Percentiles rank a stretch among this genome's conserved stretches.
These are phyloP conservation scores for Termitomyces heimii DNA, from an alignment of 768 basidiomycete species.

Conservation along the genomic window DNA sequence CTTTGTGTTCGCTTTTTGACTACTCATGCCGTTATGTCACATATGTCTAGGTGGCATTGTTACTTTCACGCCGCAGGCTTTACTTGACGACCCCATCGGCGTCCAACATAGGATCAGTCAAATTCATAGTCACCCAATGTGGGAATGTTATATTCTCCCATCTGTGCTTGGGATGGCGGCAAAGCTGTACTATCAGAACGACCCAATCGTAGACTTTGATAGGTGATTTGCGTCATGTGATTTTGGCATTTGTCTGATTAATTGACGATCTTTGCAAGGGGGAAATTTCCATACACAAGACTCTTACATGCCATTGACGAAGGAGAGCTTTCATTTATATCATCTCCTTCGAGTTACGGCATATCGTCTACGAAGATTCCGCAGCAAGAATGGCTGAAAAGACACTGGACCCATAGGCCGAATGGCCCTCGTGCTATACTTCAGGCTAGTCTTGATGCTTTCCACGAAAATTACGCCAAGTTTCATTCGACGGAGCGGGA, in stretches of 20 bases:
- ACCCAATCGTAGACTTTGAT: slow-evolving; percentile 35
- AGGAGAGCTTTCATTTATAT: slow-evolving; percentile 49
- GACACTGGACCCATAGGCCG: slow-evolving; percentile 24
- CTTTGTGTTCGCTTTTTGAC: not conserved
- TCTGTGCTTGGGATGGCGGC: slow-evolving; percentile 54
- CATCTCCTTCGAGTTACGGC: slow-evolving; percentile 35
- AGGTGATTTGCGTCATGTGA: slow-evolving; percentile 23
- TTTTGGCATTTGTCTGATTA: not conserved
- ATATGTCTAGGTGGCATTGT: slow-evolving; percentile 55
- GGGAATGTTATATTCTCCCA: slow-evolving; percentile 65
- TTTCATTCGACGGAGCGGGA: slow-evolving; percentile 27
- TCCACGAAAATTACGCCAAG: slow-evolving; percentile 30
- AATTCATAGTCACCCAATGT: slow-evolving; percentile 56
- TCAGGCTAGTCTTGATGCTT: slow-evolving; percentile 34
- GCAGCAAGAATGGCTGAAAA: slow-evolving; percentile 31
- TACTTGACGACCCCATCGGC: slow-evolving; percentile 47
- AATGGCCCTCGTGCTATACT: slow-evolving; percentile 36
- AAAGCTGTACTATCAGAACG: slow-evolving; percentile 29
- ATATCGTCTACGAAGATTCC: slow-evolving; percentile 12
- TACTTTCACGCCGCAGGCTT: slow-evolving; percentile 61
- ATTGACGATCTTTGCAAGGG: slow-evolving; percentile 21
- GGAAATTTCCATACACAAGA: slow-evolving; percentile 29
- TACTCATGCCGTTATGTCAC: not conserved
- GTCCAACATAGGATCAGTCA: slow-evolving; percentile 42
- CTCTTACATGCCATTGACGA: slow-evolving; percentile 47